These are phyloP conservation scores for Panaeolus cyanescens DNA, from an alignment of 768 basidiomycete species.

Conservation along the genomic window DNA sequence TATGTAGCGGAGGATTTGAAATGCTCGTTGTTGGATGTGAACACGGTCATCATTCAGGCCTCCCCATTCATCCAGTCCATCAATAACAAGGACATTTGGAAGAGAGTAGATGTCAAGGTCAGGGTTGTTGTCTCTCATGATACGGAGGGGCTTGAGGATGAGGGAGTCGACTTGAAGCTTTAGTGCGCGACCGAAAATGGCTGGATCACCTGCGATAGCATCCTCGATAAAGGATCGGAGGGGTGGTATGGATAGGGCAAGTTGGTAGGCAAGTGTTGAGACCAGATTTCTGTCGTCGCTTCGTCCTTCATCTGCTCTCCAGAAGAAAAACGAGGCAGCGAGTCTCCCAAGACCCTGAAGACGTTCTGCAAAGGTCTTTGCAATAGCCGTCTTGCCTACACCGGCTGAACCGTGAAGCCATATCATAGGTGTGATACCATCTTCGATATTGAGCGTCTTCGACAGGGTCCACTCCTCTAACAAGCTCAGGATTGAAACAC, in stretches of 20 bases:
- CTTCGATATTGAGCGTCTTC: neutral
- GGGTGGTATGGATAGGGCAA: conserved; percentile 14
- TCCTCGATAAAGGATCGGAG: conserved; percentile 7
- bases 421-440: neutral
- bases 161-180: conserved; percentile 5
- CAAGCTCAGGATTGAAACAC: neutral
- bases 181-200: conserved; percentile 9
- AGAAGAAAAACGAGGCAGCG: conserved; percentile 37
- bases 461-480: neutral
- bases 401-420: conserved; percentile 25
- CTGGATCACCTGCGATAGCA: conserved; percentile 8
- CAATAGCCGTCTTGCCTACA: conserved; percentile 24
- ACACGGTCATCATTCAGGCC: too few relatives aligned
- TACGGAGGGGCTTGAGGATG: conserved; percentile 6
- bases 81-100: conserved; percentile 17
- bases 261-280: conserved; percentile 29
- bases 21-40: too few relatives aligned
- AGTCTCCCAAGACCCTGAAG: conserved; percentile 12
- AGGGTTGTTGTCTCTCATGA: neutral
- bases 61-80: conserved; percentile 26
- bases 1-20: too few relatives aligned
- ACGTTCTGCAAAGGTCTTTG: conserved; percentile 21
- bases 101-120: neutral
- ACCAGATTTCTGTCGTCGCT: conserved; percentile 26
- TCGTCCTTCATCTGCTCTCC: conserved; percentile 24